Conservation (phyloP, 2,329 filamentous ascomycete species). For the Verticillium isaacii region DNA sequence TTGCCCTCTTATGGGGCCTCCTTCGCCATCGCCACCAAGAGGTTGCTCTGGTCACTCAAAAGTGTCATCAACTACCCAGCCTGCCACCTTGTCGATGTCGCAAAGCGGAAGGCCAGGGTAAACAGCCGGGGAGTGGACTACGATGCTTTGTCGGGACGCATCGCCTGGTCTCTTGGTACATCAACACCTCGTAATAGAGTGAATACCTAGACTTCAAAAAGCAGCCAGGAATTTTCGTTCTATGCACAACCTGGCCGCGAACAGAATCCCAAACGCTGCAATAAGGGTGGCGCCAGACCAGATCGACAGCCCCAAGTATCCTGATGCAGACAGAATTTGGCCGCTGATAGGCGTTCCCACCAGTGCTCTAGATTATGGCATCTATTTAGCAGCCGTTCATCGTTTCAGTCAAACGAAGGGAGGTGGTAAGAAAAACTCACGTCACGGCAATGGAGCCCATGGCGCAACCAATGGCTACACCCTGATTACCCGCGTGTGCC, state of each 20-base stretch:
- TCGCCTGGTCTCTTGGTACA: too few species aligned
- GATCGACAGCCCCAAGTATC: conserved; percentile 34
- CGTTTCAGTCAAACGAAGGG: not conserved
- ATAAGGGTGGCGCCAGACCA: conserved; percentile 28
- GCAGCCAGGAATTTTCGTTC: not conserved
- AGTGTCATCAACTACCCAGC: too few species aligned
- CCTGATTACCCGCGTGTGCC: conserved; percentile 29
- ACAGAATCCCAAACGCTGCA: conserved; percentile 20
- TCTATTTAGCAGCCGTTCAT: not conserved
- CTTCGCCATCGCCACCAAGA: too few species aligned
- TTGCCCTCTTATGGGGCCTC: too few species aligned
- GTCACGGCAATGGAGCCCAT: conserved; percentile 35
- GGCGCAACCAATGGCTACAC: conserved; percentile 34
- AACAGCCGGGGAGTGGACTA: too few species aligned
- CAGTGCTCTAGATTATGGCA: conserved; percentile 27
- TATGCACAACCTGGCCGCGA: conserved; percentile 7
- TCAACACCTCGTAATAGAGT: not conserved
- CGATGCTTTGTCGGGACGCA: too few species aligned
- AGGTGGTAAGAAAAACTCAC: conserved; percentile 21
- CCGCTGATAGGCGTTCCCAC: conserved; percentile 37
- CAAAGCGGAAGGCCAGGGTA: too few species aligned
- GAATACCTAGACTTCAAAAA: not conserved
- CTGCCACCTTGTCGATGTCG: too few species aligned
- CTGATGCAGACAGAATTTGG: conserved; percentile 26
- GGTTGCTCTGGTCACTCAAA: too few species aligned